Evolutionary conservation across 306 rosid genomes (phyloP).

Genomic region (Luffa acutangula): DNA sequence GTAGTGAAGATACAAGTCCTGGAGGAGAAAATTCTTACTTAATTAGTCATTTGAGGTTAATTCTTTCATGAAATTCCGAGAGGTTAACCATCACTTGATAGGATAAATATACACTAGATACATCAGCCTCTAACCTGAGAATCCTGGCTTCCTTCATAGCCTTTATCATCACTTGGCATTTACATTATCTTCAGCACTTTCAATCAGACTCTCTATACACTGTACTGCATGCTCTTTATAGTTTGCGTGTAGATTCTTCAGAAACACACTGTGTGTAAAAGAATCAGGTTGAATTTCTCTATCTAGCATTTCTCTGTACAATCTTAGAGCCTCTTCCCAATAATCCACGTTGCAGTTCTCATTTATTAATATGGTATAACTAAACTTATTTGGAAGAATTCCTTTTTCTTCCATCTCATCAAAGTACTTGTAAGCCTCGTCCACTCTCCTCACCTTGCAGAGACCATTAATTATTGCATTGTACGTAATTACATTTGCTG

Average conservation of each 20-base stretch:
- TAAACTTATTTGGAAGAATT: slow-evolving; percentile 65
- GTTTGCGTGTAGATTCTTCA: slow-evolving; percentile 44
- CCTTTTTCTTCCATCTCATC: slow-evolving; percentile 57
- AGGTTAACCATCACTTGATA: not conserved
- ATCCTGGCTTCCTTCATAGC: not conserved
- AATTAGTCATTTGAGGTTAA: not conserved
- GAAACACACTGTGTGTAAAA: slow-evolving; percentile 51
- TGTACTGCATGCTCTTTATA: slow-evolving; percentile 31
- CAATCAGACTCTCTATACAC: slow-evolving; percentile 34
- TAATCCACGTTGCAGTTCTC: slow-evolving; percentile 46
- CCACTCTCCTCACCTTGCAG: slow-evolving; percentile 43
- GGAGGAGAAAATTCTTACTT: not conserved
- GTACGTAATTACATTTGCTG: slow-evolving; percentile 72
- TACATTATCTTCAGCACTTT: slow-evolving; percentile 24
- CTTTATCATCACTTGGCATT: slow-evolving; percentile 22
- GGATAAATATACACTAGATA: not conserved
- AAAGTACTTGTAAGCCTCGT: slow-evolving; percentile 40
- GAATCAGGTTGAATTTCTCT: slow-evolving; percentile 63
- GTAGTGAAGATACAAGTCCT: not conserved
- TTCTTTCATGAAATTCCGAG: not conserved
- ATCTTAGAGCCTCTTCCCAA: slow-evolving; percentile 63
- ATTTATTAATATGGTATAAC: slow-evolving; percentile 66
- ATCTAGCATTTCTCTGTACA: slow-evolving; percentile 68
- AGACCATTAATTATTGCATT: slow-evolving; percentile 72
- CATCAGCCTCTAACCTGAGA: not conserved